These are phyloP conservation scores for Pulveroboletus sp. DNA, from an alignment of 768 basidiomycete species.

Conservation along the genomic window DNA sequence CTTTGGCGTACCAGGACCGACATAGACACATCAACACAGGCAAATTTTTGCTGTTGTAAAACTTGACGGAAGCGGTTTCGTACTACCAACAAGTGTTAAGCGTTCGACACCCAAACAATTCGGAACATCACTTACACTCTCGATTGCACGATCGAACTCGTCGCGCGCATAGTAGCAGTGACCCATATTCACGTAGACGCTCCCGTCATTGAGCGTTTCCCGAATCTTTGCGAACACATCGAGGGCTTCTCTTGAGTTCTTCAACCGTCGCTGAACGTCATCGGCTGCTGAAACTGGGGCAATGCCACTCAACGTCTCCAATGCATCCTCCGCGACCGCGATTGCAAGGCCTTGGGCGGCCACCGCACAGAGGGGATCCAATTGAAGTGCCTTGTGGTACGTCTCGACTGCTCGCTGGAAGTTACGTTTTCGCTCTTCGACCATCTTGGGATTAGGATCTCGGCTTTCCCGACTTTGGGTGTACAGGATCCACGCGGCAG, in stretches of 20 bases:
- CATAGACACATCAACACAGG: constrained; percentile 81
- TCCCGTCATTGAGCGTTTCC: constrained; percentile 77
- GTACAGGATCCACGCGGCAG: constrained; percentile 83
- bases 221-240: constrained; percentile 88
- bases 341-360: constrained; percentile 97
- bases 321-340: constrained; percentile 85
- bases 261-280: constrained; percentile 60
- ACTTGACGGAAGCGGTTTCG: constrained; percentile 81
- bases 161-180: constrained; percentile 92
- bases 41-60: constrained; percentile 70
- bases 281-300: constrained; percentile 48
- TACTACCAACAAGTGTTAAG: constrained; percentile 51
- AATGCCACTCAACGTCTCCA: constrained; percentile 62
- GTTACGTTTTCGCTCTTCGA: constrained; percentile 63
- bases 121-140: constrained; percentile 60
- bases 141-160: constrained; percentile 93
- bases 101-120: neutral
- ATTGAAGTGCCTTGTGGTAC: constrained; percentile 83
- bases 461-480: constrained; percentile 81
- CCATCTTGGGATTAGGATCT: constrained; percentile 50
- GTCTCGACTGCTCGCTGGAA: constrained; percentile 86
- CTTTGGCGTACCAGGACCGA: constrained; percentile 92
- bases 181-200: constrained; percentile 93
- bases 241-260: constrained; percentile 82
- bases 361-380: constrained; percentile 83